Evolutionary conservation across 148 eudicot species (phyloP).

Genomic region (Camellia lanceoleosa): DNA sequence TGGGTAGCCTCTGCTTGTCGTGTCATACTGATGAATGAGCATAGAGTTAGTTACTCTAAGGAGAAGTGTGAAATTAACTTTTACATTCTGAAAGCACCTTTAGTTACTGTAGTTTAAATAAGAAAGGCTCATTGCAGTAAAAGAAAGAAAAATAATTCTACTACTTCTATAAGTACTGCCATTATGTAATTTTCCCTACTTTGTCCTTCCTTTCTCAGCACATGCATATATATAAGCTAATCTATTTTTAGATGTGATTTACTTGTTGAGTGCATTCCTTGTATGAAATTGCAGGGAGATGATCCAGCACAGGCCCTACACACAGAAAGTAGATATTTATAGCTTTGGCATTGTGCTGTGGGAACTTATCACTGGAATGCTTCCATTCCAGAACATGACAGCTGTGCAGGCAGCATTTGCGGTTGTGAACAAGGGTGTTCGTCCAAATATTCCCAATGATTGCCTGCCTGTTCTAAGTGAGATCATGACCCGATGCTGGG

Average conservation of each 20-base stretch:
- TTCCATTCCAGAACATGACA: slow-evolving; percentile 93
- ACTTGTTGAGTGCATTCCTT: slow-evolving; percentile 27
- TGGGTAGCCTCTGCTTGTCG: no score
- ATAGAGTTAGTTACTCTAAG: no score
- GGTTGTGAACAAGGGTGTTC: slow-evolving; percentile 89
- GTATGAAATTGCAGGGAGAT: slow-evolving; percentile 61
- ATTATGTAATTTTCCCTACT: background rate
- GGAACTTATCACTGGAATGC: slow-evolving; percentile 93
- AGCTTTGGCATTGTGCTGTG: slow-evolving; percentile 97
- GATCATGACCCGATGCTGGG: slow-evolving; percentile 98
- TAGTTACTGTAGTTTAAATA: background rate
- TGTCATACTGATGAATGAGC: no score
- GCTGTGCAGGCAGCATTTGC: slow-evolving; percentile 99
- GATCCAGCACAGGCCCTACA: slow-evolving; percentile 98
- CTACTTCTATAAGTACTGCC: background rate
- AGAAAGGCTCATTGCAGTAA: background rate
- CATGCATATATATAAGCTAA: background rate
- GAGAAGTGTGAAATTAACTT: no score
- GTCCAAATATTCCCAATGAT: slow-evolving; percentile 68
- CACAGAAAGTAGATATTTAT: slow-evolving; percentile 92
- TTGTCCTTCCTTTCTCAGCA: background rate
- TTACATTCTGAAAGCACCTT: background rate
- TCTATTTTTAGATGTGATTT: background rate
- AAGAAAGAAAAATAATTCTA: background rate
- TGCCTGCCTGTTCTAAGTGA: slow-evolving; percentile 76